Evolutionary conservation across 495 filamentous ascomycete species (phyloP), one percentile per base, ranked within the genome.

Genomic region (Rhizodiscina lignyota): DNA sequence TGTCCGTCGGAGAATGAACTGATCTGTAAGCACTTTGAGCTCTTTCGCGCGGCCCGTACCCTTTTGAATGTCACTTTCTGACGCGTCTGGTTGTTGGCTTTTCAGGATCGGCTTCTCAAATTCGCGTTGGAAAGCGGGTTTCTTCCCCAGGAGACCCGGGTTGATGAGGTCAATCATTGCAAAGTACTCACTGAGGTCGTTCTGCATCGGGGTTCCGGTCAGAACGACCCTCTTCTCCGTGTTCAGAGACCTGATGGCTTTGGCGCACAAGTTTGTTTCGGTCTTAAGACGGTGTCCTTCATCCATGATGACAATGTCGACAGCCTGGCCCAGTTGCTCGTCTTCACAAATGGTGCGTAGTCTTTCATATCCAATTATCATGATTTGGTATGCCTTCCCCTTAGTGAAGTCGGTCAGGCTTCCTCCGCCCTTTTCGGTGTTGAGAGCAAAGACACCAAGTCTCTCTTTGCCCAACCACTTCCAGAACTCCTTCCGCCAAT

Each of bases 331-430:
- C 42, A 70, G 70, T 30, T 72, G 66, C 29, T 85, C 54, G 29
- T 77, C 74, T 17, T 71, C 74, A 35, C 77, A 70, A 0, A 85
- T 72, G 12, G 61, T 70, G 34, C 78, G 62, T 19, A 83, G 59
- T 49, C 78, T 83, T 53, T 87, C 80, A 47, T 87, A 87, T 0
- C 81, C 81, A 32, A 87, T 71, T 38, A 87, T 80, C 80, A 83
- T 81, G 27, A 87, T 59, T 42, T 58, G 78, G 43, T 87, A 87
- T 15, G 62, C 63, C 43, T 65, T 73, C n/a, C 81, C 79, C 52
- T 60, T 71, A 0, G 81, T 87, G 42, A 85, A 87, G 49, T 85
- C 77, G 0, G 70, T 77, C 23, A 80, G 49, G 28, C 70, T 63
- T n/a, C n/a, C n/a, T 17, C 51, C 31, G 38, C 68, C 74, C 42